A percentile compares a stretch with the other conserved stretches of the same genome.
These are phyloP conservation scores for Ustilago vetiveriae DNA, from an alignment of 1,284 basidiomycete species.

Conservation along the genomic window DNA sequence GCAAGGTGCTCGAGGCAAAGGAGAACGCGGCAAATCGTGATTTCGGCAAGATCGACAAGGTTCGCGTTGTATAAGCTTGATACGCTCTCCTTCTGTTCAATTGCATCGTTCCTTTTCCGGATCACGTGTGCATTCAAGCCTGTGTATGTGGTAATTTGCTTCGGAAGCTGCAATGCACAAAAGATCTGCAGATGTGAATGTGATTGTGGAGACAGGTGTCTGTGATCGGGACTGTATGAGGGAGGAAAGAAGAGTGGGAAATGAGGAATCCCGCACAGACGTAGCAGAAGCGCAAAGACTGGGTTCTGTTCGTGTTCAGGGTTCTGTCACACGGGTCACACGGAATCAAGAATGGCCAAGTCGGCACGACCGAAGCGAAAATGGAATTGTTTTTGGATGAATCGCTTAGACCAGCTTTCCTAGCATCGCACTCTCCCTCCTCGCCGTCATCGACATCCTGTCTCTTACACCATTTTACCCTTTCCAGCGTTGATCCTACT, in stretches of 20 bases:
- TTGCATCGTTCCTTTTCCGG: too few relatives aligned
- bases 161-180: too few relatives aligned
- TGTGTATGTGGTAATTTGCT: too few relatives aligned
- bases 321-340: too few relatives aligned
- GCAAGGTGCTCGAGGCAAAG: slow-evolving; percentile 28
- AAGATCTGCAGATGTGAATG: too few relatives aligned
- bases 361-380: not conserved
- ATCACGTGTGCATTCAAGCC: too few relatives aligned
- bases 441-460: not conserved
- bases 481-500: too few relatives aligned
- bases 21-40: slow-evolving; percentile 36
- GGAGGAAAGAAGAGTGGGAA: not conserved
- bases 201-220: not conserved
- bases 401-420: slow-evolving; percentile 12
- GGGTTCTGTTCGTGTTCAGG: too few relatives aligned
- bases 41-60: slow-evolving; percentile 39
- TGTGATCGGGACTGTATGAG: slow-evolving; percentile 4
- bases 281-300: too few relatives aligned
- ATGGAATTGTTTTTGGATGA: not conserved
- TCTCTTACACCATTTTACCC: not conserved
- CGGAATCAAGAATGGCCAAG: too few relatives aligned
- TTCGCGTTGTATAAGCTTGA: slow-evolving; percentile 26
- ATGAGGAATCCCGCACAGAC: not conserved
- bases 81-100: not conserved
- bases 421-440: not conserved